Percentiles rank a stretch among this genome's conserved stretches.
These are phyloP conservation scores for Cercospora sp. DNA, from an alignment of 2,329 filamentous ascomycete species.

Conservation along the genomic window DNA sequence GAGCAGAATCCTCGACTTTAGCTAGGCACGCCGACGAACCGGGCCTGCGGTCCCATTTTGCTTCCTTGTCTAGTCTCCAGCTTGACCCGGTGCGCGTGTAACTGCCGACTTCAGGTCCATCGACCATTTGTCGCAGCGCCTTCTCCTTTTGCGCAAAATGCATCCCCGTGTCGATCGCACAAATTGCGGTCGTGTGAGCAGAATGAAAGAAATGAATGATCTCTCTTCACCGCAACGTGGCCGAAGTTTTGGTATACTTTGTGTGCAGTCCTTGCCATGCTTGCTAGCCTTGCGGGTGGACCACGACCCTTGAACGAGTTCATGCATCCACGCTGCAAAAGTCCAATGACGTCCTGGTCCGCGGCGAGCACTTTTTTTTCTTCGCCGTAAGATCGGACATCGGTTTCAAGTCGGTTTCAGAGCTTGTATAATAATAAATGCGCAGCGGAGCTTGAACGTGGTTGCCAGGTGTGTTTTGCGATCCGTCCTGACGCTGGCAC, in stretches of 20 bases:
- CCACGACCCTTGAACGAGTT: constrained; percentile 10
- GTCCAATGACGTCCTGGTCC: constrained; percentile 16
- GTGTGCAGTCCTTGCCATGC: constrained; percentile 2
- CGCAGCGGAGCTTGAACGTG: constrained; percentile 9
- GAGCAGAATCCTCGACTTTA: constrained; percentile 44
- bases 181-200: neutral
- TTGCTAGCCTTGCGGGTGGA: constrained; percentile 13
- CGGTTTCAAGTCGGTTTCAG: constrained; percentile 16
- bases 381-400: constrained; percentile 16
- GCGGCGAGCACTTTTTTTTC: constrained; percentile 7
- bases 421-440: neutral
- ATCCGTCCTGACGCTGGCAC: constrained; percentile 5
- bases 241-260: constrained; percentile 15
- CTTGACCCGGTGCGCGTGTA: neutral
- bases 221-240: constrained; percentile 17
- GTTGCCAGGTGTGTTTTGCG: constrained; percentile 8
- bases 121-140: neutral
- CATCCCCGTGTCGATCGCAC: neutral
- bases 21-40: constrained; percentile 7
- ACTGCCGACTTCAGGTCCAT: neutral
- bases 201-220: neutral
- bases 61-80: constrained; percentile 10
- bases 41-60: neutral
- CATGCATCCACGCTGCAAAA: constrained; percentile 9
- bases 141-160: neutral